Percentiles rank a stretch among this genome's conserved stretches.
phyloP scores from a whole-genome alignment of 2,329 filamentous ascomycete species.

The Ophiostoma australiae region DNA sequence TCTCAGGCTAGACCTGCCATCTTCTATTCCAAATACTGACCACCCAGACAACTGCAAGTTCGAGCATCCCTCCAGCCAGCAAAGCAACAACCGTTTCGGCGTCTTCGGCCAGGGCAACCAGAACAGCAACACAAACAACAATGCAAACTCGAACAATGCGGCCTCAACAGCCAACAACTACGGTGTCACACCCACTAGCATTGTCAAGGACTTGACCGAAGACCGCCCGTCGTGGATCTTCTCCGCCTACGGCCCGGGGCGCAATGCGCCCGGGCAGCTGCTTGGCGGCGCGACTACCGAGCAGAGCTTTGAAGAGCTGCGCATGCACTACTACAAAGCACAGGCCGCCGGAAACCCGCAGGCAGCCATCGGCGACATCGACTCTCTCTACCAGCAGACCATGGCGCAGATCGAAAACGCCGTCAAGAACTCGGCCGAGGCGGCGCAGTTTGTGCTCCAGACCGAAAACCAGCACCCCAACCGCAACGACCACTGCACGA shows the following conservation, averaged over 20 bases:
- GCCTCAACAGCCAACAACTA: slow-evolving; percentile 36
- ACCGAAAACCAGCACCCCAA: slow-evolving; percentile 70
- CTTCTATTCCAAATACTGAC: not conserved
- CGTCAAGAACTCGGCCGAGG: slow-evolving; percentile 63
- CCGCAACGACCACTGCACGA: slow-evolving; percentile 58
- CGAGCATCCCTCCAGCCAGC: slow-evolving; percentile 44
- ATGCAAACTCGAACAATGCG: not conserved
- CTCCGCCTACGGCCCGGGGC: slow-evolving; percentile 76
- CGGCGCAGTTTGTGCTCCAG: slow-evolving; percentile 63
- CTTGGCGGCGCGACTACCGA: slow-evolving; percentile 76
- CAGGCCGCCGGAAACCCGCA: slow-evolving; percentile 56
- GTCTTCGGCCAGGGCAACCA: slow-evolving; percentile 29
- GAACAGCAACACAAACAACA: not conserved
- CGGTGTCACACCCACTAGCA: slow-evolving; percentile 52
- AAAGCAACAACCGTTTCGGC: slow-evolving; percentile 56
- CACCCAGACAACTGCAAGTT: slow-evolving; percentile 48
- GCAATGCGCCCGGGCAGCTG: slow-evolving; percentile 71
- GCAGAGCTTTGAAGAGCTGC: slow-evolving; percentile 83
- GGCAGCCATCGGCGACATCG: slow-evolving; percentile 54
- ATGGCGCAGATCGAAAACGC: slow-evolving; percentile 68
- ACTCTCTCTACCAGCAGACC: slow-evolving; percentile 58
- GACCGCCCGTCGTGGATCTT: slow-evolving; percentile 80
- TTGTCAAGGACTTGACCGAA: slow-evolving; percentile 61
- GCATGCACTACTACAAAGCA: slow-evolving; percentile 64
- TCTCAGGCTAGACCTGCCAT: not conserved